Conservation (phyloP, 2,329 filamentous ascomycete genomes). For the Nigrospora sphaerica region DNA sequence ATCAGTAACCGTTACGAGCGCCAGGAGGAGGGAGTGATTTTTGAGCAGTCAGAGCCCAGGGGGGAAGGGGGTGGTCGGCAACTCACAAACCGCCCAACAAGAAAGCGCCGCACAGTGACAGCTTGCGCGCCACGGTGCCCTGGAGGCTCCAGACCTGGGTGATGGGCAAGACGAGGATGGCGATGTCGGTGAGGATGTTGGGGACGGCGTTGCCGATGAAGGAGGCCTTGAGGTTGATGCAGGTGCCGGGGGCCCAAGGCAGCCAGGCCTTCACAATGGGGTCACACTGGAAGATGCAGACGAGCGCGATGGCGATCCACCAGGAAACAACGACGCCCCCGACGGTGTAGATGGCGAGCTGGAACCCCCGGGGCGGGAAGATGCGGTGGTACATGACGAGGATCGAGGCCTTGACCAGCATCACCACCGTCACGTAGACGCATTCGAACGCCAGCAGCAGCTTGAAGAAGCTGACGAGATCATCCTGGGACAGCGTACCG, state of each 20-base stretch:
- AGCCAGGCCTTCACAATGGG: constrained; percentile 29
- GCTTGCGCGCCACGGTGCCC: constrained; percentile 13
- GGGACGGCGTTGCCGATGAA: constrained; percentile 37
- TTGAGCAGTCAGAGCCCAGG: too few relatives aligned
- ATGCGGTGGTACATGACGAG: constrained; percentile 17
- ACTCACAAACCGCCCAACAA: constrained; percentile 26
- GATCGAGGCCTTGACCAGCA: constrained; percentile 14
- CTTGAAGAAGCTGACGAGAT: constrained; percentile 6
- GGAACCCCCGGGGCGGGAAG: constrained; percentile 14
- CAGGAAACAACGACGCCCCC: constrained; percentile 8
- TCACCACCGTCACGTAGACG: constrained; percentile 10
- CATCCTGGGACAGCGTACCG: not conserved
- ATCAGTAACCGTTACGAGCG: too few relatives aligned
- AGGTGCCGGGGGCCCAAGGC: constrained; percentile 23
- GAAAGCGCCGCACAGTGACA: constrained; percentile 20
- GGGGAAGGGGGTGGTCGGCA: too few relatives aligned
- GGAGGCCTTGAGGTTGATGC: constrained; percentile 29
- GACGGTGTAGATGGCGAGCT: constrained; percentile 7
- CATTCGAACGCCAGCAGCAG: constrained; percentile 7
- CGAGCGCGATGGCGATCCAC: constrained; percentile 17
- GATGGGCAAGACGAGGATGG: constrained; percentile 24
- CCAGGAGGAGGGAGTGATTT: too few relatives aligned
- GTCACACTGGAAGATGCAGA: constrained; percentile 31
- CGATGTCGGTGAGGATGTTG: constrained; percentile 30
- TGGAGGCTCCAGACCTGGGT: constrained; percentile 22